Conservation (phyloP, 805 yeast genomes). For the Teunomyces stri region DNA sequence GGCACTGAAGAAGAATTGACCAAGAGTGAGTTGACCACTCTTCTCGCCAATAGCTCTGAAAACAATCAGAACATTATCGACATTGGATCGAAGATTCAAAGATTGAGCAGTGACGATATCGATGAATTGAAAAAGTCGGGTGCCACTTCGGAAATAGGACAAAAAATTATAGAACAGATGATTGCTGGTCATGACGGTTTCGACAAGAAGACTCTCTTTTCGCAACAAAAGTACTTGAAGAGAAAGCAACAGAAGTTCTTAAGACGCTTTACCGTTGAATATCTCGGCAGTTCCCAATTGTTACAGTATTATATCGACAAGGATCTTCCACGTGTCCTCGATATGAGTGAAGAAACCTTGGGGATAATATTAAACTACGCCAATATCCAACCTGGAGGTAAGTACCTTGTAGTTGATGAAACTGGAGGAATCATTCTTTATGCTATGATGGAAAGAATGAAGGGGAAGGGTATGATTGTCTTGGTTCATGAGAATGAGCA, state of each 20-base stretch:
- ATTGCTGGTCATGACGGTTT: conserved; percentile 83
- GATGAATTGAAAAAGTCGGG: conserved; percentile 76
- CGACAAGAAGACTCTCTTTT: conserved; percentile 81
- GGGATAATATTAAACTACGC: conserved; percentile 77
- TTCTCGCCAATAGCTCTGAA: conserved; percentile 49
- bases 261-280: conserved; percentile 79
- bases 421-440: conserved; percentile 89
- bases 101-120: conserved; percentile 73
- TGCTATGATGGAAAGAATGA: conserved; percentile 88
- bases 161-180: conserved; percentile 75
- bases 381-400: conserved; percentile 86
- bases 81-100: conserved; percentile 70
- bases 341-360: conserved; percentile 80
- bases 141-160: conserved; percentile 60
- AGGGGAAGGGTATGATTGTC: conserved; percentile 66
- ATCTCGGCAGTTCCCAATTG: conserved; percentile 66
- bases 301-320: conserved; percentile 74
- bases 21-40: conserved; percentile 34
- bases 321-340: conserved; percentile 69
- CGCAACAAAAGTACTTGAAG: conserved; percentile 88
- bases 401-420: conserved; percentile 84
- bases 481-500: conserved; percentile 92
- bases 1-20: conserved; percentile 30
- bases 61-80: conserved; percentile 64
- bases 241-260: conserved; percentile 91